phyloP scores from a whole-genome alignment of 177 flowering plant species.

The Telopea speciosissima region DNA sequence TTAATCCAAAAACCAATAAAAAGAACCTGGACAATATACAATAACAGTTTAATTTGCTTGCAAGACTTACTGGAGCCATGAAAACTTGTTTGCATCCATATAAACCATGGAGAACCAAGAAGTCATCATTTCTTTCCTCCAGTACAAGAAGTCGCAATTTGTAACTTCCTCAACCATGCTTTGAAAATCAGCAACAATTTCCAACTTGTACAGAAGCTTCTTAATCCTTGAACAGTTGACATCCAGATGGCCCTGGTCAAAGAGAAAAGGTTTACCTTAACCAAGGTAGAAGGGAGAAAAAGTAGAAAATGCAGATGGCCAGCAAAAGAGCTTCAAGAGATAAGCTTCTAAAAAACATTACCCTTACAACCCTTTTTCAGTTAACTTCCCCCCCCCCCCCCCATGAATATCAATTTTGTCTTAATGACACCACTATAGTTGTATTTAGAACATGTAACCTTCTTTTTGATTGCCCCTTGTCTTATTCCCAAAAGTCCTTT shows the following conservation, averaged over 20 bases:
- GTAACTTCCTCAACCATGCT: slow-evolving; percentile 21
- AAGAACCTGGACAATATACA: neutral
- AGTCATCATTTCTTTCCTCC: slow-evolving; percentile 27
- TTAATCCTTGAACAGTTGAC: slow-evolving; percentile 13
- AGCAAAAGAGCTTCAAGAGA: neutral
- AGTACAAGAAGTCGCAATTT: slow-evolving; percentile 24
- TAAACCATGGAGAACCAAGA: slow-evolving; percentile 29
- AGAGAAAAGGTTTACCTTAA: neutral
- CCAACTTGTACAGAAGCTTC: slow-evolving; percentile 19
- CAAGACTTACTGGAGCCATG: slow-evolving; percentile 27
- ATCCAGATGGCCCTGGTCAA: slow-evolving; percentile 20
- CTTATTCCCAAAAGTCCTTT: too few relatives aligned
- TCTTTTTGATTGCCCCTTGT: too few relatives aligned
- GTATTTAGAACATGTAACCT: too few relatives aligned
- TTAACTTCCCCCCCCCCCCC: too few relatives aligned
- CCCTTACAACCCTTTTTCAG: too few relatives aligned
- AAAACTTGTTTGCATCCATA: slow-evolving; percentile 21
- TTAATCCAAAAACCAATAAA: neutral
- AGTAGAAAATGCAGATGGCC: neutral
- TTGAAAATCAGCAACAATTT: slow-evolving; percentile 18
- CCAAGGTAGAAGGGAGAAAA: neutral
- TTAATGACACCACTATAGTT: too few relatives aligned
- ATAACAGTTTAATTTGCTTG: neutral
- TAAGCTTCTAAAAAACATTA: neutral
- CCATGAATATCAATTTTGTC: neutral